phyloP scores from a whole-genome alignment of 2,329 filamentous ascomycete species.

The Monilinia polystroma region DNA sequence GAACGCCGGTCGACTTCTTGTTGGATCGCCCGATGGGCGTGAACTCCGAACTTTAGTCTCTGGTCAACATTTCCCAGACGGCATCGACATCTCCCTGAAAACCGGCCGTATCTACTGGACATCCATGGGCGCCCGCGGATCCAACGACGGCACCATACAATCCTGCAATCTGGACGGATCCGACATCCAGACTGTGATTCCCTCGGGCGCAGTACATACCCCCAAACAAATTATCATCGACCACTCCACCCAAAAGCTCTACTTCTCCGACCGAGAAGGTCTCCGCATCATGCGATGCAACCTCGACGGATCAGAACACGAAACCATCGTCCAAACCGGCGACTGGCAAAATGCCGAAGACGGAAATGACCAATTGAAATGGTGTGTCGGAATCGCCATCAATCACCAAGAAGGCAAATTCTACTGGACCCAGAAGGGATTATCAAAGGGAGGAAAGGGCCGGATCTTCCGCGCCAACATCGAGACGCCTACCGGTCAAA shows the following conservation, averaged over 20 bases:
- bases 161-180: constrained; percentile 48
- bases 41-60: constrained; percentile 26
- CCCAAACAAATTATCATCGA: constrained; percentile 45
- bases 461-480: constrained; percentile 53
- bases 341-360: constrained; percentile 24
- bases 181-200: constrained; percentile 46
- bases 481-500: constrained; percentile 40
- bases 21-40: constrained; percentile 23
- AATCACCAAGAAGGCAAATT: constrained; percentile 46
- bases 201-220: constrained; percentile 49
- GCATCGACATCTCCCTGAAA: constrained; percentile 43
- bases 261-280: constrained; percentile 49
- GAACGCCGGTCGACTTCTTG: constrained; percentile 27
- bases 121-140: constrained; percentile 46
- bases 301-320: constrained; percentile 44
- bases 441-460: constrained; percentile 50
- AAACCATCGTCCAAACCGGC: constrained; percentile 38
- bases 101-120: constrained; percentile 50
- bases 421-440: constrained; percentile 62
- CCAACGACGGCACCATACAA: constrained; percentile 29
- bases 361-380: constrained; percentile 37
- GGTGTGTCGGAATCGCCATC: constrained; percentile 58
- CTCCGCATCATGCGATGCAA: constrained; percentile 44
- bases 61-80: constrained; percentile 44
- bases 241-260: constrained; percentile 37